Base-by-base conservation (phyloP, 2,329 filamentous ascomycete genomes). In the Daldinia sp. region DNA sequence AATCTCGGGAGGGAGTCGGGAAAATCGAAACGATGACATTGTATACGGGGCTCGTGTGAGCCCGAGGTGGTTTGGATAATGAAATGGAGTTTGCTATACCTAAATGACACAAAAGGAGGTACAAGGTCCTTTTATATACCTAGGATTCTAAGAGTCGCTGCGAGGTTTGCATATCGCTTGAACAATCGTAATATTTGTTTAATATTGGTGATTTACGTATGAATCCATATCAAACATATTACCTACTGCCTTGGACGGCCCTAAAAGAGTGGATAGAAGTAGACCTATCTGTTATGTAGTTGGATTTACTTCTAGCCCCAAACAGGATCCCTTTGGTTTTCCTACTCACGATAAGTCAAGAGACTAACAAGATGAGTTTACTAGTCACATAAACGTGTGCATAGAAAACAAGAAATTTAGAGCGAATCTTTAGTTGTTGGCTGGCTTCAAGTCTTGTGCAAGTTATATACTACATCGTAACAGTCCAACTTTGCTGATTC, bases 381-480 rank as follows among this genome's bases (percentile, higher is more conserved):
- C 19, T 34, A n/a, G 25, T 64, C 61, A 67, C 57, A 47, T 25
- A 53, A 41, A 19, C 21, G 41, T 30, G 41, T 21, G 53, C 4
- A 48, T 27, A 47, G 32, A 5, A 47, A 37, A 54, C 10, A 15
- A 13, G 34, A 61, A 25, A 25, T 60, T 58, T 52, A 53, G 58
- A 66, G 61, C 45, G 64, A 59, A 65, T 68, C 47, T 67, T 60
- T 65, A 70, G 62, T 70, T 70, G 66, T 62, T 69, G 63, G 55
- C 57, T 66, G 67, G 61, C 63, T 67, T 63, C 48, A 57, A 61
- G 56, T 65, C 60, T 67, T 54, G 27, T 3, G 21, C 71, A 72
- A 49, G 61, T 58, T 60, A 64, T 67, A 70, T 72, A 70, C 70
- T 73, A 73, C 70, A 73, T 67, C 64, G 63, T 60, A 56, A 48